phyloP scores from a whole-genome alignment of 352 stramenopile genomes.

The Elongisporangium prolatum region DNA sequence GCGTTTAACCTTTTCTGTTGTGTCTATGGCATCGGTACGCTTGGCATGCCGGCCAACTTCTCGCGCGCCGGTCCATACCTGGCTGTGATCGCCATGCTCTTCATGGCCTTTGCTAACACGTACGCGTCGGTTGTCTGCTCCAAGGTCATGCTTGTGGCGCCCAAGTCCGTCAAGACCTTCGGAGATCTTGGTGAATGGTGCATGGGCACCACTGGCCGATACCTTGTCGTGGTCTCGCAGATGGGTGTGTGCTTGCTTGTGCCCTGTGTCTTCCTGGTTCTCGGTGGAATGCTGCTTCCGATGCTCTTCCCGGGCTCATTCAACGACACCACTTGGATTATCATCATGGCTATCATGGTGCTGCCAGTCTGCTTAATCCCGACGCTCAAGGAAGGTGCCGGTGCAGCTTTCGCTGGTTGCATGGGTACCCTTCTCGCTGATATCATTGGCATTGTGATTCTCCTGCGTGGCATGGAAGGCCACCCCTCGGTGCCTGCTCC shows the following conservation, averaged over 20 bases:
- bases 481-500: constrained; percentile 16
- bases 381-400: constrained; percentile 57
- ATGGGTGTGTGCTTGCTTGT: constrained; percentile 55
- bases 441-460: constrained; percentile 35
- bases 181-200: constrained; percentile 61
- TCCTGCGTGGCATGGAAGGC: constrained; percentile 32
- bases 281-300: constrained; percentile 50
- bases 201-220: constrained; percentile 36
- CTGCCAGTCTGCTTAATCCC: constrained; percentile 51
- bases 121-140: constrained; percentile 49
- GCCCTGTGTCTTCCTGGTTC: constrained; percentile 53
- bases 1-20: constrained; percentile 46
- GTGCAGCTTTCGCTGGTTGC: constrained; percentile 44
- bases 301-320: constrained; percentile 48
- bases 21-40: constrained; percentile 52
- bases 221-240: constrained; percentile 46
- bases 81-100: constrained; percentile 34
- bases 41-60: constrained; percentile 54
- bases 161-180: constrained; percentile 54
- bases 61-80: constrained; percentile 34
- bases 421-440: constrained; percentile 53
- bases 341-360: constrained; percentile 50
- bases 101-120: constrained; percentile 65
- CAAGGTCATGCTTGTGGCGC: constrained; percentile 55
- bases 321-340: constrained; percentile 44